Conservation (phyloP, 371 early-diverging fungal species). For the Mucor piriformis region DNA sequence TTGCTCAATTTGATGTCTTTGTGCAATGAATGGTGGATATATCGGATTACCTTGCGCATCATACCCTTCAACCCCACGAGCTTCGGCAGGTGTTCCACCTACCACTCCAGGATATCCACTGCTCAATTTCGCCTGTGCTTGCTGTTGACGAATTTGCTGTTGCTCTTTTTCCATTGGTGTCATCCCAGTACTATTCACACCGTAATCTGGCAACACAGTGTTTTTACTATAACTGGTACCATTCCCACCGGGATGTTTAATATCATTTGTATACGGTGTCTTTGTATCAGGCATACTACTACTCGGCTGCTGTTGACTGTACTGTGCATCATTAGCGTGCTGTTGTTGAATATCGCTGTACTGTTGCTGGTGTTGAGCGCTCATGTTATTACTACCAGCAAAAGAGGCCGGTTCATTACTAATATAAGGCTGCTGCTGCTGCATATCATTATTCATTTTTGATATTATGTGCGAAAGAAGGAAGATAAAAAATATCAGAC, state of each 20-base stretch:
- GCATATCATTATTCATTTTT: neutral
- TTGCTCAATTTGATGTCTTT: conserved; percentile 45
- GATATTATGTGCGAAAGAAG: neutral
- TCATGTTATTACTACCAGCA: too few relatives aligned
- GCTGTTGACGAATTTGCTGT: conserved; percentile 11
- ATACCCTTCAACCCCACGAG: conserved; percentile 37
- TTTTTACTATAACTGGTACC: neutral
- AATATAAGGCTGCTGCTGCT: neutral
- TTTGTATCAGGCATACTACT: neutral
- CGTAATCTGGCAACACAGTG: conserved; percentile 9
- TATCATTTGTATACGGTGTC: neutral
- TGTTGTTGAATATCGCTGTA: neutral
- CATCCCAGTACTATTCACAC: conserved; percentile 2
- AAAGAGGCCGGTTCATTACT: too few relatives aligned
- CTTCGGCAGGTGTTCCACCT: conserved; percentile 33
- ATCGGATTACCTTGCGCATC: conserved; percentile 44
- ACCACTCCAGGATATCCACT: conserved; percentile 40
- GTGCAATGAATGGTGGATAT: conserved; percentile 36
- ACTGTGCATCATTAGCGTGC: too few relatives aligned
- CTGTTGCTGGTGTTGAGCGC: neutral
- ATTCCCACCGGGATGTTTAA: neutral
- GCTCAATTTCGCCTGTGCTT: conserved; percentile 2
- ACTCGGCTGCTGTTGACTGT: neutral
- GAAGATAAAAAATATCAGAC: neutral
- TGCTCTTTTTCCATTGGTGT: conserved; percentile 24